Evolutionary conservation across 345 rosid genomes (phyloP).

Genomic region (Murraya paniculata): DNA sequence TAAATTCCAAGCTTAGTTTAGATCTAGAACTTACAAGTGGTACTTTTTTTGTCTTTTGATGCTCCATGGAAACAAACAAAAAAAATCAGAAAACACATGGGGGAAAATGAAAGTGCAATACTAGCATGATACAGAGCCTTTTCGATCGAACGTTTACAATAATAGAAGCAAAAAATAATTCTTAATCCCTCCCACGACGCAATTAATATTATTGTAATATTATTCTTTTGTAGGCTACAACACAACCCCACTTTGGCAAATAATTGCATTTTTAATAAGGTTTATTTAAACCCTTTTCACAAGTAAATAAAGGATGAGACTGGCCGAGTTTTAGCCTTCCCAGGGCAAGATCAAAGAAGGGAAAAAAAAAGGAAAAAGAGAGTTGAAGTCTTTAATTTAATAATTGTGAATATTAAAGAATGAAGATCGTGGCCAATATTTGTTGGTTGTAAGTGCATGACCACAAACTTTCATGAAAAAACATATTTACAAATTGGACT

Average conservation of each 20-base stretch:
- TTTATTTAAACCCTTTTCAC: background rate
- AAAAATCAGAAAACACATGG: background rate
- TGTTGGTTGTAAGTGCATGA: background rate
- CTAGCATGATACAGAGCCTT: background rate
- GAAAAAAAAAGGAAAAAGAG: background rate
- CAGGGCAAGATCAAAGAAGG: background rate
- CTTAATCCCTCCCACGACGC: constrained; percentile 16
- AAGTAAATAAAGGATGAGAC: background rate
- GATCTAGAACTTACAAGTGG: background rate
- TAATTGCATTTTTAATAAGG: constrained; percentile 16
- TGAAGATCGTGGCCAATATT: constrained; percentile 4
- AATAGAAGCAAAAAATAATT: background rate
- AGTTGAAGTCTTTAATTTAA: background rate
- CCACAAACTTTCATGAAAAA: background rate
- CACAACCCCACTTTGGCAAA: constrained; percentile 25
- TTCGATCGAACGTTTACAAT: background rate
- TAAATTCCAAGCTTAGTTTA: background rate
- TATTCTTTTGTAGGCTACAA: background rate
- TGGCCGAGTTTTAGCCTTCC: constrained; percentile 23
- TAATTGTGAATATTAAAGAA: background rate
- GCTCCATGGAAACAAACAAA: background rate
- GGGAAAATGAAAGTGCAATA: background rate
- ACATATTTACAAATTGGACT: constrained; percentile 1
- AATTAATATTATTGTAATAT: background rate
- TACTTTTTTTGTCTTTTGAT: background rate